phyloP scores from a whole-genome alignment of 179 eudicot species.

The Patellifolia procumbens region DNA sequence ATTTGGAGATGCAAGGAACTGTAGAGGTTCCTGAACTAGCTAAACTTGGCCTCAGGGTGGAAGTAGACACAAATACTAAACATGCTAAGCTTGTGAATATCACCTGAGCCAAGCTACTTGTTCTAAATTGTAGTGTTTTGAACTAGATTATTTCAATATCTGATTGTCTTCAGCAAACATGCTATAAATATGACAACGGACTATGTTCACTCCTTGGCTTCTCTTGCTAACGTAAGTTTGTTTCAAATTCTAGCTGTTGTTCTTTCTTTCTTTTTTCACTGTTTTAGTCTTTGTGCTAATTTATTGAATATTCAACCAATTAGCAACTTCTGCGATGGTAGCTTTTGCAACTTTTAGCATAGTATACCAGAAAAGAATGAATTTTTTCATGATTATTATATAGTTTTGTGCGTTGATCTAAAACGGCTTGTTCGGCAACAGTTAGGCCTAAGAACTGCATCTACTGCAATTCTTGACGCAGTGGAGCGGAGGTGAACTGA shows the following conservation, averaged over 20 bases:
- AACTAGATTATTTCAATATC: not conserved
- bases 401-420: not conserved
- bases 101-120: constrained; percentile 26
- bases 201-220: constrained; percentile 78
- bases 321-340: constrained; percentile 10
- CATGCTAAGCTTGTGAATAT: constrained; percentile 75
- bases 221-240: constrained; percentile 80
- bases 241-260: not conserved
- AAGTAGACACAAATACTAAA: constrained; percentile 60
- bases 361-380: not conserved
- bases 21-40: constrained; percentile 72
- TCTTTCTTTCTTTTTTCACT: too few relatives aligned
- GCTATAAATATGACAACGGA: too few relatives aligned
- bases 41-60: constrained; percentile 67
- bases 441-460: too few relatives aligned
- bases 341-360: not conserved
- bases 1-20: constrained; percentile 78
- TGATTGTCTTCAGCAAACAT: not conserved
- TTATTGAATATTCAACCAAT: not conserved
- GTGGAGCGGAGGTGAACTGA: too few relatives aligned
- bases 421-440: too few relatives aligned
- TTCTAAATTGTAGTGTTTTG: not conserved
- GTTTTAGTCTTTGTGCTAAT: constrained; percentile 7
- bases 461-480: too few relatives aligned
- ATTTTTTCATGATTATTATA: not conserved